Percentiles rank a stretch among this genome's conserved stretches.
These are phyloP conservation scores for Agrostemma githago DNA, from an alignment of 148 eudicot species.

Conservation along the genomic window DNA sequence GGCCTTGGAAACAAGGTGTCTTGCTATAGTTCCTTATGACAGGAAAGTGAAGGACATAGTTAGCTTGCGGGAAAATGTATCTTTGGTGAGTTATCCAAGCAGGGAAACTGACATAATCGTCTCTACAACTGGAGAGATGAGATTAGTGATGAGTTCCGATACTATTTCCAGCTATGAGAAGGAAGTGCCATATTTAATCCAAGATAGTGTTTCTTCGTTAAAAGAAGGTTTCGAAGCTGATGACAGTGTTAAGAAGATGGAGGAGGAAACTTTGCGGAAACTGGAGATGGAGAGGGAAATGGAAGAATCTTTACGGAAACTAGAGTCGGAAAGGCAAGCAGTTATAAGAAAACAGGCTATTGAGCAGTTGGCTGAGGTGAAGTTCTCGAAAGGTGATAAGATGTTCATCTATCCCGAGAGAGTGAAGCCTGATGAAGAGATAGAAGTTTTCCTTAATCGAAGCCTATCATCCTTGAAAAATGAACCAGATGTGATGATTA, in stretches of 20 bases:
- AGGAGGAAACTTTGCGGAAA: slow-evolving; percentile 11
- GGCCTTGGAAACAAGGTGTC: neutral
- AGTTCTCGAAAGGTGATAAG: slow-evolving; percentile 50
- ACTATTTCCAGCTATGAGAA: slow-evolving; percentile 12
- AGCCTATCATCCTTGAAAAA: slow-evolving; percentile 61
- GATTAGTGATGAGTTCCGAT: neutral
- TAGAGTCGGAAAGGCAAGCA: slow-evolving; percentile 61
- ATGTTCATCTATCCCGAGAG: slow-evolving; percentile 64
- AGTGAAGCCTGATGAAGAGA: slow-evolving; percentile 59
- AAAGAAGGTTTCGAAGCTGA: neutral
- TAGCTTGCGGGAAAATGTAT: neutral
- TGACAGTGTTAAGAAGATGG: slow-evolving; percentile 32
- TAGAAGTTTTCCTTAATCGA: slow-evolving; percentile 72
- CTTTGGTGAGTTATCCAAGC: neutral
- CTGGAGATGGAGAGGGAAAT: slow-evolving; percentile 2
- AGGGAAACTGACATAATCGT: neutral
- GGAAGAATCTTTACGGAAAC: neutral
- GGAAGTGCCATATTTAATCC: slow-evolving; percentile 17
- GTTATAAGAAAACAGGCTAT: slow-evolving; percentile 41
- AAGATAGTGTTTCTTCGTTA: neutral
- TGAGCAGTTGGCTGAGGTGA: slow-evolving; percentile 62
- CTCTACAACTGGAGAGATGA: neutral
- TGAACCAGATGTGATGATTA: slow-evolving; percentile 63
- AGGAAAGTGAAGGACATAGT: slow-evolving; percentile 7
- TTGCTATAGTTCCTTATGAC: neutral